These are phyloP conservation scores for Clavariopsis aquatica DNA, from an alignment of 495 filamentous ascomycete genomes.

Conservation along the genomic window DNA sequence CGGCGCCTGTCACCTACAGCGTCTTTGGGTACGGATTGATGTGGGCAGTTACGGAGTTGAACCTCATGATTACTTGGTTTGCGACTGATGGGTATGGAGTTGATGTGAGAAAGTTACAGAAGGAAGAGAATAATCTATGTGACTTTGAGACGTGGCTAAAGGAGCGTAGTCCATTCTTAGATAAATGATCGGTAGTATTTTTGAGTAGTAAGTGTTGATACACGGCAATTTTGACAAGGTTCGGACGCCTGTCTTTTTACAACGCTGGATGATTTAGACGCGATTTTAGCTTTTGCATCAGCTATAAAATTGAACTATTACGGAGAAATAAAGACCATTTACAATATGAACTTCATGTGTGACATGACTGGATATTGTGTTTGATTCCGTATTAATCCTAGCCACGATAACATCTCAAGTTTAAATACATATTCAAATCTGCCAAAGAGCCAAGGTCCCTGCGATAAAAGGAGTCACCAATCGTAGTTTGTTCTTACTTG, in stretches of 20 bases:
- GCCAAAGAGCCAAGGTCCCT: slow-evolving; percentile 46
- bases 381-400: background rate
- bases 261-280: too few relatives aligned
- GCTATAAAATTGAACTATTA: too few relatives aligned
- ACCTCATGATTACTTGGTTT: slow-evolving; percentile 66
- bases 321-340: too few relatives aligned
- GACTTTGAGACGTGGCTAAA: slow-evolving; percentile 62
- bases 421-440: slow-evolving; percentile 11
- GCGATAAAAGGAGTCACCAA: slow-evolving; percentile 47
- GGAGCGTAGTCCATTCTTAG: slow-evolving; percentile 52
- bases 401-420: background rate
- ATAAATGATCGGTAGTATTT: background rate
- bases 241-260: background rate
- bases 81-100: slow-evolving; percentile 60
- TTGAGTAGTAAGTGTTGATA: background rate
- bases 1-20: slow-evolving; percentile 48
- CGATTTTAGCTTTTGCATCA: too few relatives aligned
- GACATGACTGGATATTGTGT: background rate
- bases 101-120: slow-evolving; percentile 57
- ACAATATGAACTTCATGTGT: too few relatives aligned
- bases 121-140: slow-evolving; percentile 55
- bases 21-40: slow-evolving; percentile 43
- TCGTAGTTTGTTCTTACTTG: slow-evolving; percentile 30
- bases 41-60: slow-evolving; percentile 56
- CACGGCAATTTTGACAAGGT: background rate